Evolutionary conservation across 2,329 filamentous ascomycete species (phyloP).

Genomic region (Emericellopsis cladophorae): DNA sequence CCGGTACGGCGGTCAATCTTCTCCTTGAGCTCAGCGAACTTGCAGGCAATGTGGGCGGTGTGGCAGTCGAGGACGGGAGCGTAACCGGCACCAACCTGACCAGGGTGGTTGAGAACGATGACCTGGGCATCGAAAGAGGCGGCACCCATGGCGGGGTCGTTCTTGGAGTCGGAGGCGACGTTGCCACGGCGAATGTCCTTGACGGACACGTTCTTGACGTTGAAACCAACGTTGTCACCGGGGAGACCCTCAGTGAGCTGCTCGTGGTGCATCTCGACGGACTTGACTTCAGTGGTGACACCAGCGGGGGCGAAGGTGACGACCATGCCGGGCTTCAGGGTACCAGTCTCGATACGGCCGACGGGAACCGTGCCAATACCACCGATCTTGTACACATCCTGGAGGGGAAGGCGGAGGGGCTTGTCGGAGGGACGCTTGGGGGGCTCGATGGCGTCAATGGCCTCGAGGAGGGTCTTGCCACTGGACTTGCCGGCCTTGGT

Average conservation of each 20-base stretch:
- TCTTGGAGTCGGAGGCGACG: conserved; percentile 99
- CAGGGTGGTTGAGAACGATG: conserved; percentile 99
- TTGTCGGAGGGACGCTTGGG: conserved; percentile 94
- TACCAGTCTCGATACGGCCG: conserved; percentile 99
- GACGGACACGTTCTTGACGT: conserved; percentile 99
- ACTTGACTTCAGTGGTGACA: conserved; percentile 99
- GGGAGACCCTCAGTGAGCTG: conserved; percentile 90
- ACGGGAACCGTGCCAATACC: conserved; percentile 99
- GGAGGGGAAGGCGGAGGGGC: conserved; percentile 98
- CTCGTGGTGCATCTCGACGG: conserved; percentile 99
- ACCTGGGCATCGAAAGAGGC: conserved; percentile 99
- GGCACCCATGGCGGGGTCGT: conserved; percentile 81
- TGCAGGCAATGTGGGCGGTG: conserved; percentile 99
- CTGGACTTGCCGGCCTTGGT: conserved; percentile 68
- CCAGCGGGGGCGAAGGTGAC: conserved; percentile 97
- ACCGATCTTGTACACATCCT: conserved; percentile 99
- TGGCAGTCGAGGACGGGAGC: conserved; percentile 99
- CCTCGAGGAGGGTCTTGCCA: conserved; percentile 98
- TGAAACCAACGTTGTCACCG: conserved; percentile 99
- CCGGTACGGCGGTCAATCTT: conserved; percentile 99
- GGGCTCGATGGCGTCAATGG: conserved; percentile 91
- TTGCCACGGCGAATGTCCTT: conserved; percentile 99
- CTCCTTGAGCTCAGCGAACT: conserved; percentile 98
- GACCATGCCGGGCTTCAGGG: conserved; percentile 84
- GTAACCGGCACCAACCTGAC: conserved; percentile 98